Evolutionary conservation across 768 basidiomycete species (phyloP).

Genomic region (Auriscalpium vulgare): DNA sequence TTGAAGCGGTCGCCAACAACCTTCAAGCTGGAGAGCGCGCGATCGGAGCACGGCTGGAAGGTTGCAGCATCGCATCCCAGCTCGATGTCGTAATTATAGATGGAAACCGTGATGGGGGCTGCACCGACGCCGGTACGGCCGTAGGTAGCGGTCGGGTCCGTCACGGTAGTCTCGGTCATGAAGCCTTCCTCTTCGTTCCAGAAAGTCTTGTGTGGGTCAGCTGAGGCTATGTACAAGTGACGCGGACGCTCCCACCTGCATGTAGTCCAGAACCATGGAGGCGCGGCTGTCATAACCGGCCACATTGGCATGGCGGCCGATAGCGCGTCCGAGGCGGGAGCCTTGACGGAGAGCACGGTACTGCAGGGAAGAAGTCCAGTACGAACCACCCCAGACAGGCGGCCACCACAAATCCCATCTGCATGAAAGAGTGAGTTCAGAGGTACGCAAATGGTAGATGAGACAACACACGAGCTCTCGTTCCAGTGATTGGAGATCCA

Average conservation of each 20-base stretch:
- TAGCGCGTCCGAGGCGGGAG: background rate
- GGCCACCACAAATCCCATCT: conserved; percentile 7
- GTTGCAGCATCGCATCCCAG: conserved; percentile 23
- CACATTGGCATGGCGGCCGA: conserved; percentile 2
- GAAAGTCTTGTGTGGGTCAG: conserved; percentile 11
- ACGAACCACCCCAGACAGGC: conserved; percentile 9
- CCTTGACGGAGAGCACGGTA: conserved; percentile 4
- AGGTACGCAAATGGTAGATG: background rate
- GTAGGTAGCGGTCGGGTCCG: conserved; percentile 16
- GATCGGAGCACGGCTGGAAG: conserved; percentile 27
- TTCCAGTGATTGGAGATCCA: conserved; percentile 3
- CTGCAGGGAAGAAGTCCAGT: conserved; percentile 9
- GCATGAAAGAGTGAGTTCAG: background rate
- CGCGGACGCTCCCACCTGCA: background rate
- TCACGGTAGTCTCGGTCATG: conserved; percentile 11
- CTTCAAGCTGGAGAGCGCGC: conserved; percentile 19
- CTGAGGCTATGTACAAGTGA: background rate
- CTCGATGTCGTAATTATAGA: conserved; percentile 22
- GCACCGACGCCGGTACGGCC: conserved; percentile 21
- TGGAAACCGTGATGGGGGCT: conserved; percentile 23
- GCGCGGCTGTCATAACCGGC: background rate
- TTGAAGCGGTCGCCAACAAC: conserved; percentile 21
- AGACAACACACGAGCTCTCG: background rate
- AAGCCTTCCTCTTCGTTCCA: conserved; percentile 15
- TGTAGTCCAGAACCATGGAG: background rate